Evolutionary conservation across 2,329 filamentous ascomycete species (phyloP).

Genomic region (Pestalotiopsis sp.): DNA sequence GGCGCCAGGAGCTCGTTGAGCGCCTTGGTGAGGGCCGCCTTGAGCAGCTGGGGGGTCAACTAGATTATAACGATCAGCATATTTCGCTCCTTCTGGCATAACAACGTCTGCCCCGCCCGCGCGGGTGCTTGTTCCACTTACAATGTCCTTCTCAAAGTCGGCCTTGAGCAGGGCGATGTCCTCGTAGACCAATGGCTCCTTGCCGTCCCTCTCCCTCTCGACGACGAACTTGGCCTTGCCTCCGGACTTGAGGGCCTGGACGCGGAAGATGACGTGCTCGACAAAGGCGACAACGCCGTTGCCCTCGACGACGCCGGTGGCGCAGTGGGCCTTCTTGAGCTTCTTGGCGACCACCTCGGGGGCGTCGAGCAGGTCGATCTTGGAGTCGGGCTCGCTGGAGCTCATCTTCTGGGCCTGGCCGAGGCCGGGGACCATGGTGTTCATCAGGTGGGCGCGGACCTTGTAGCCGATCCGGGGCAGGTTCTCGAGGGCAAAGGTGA

Average conservation of each 20-base stretch:
- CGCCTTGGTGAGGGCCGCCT: constrained; percentile 77
- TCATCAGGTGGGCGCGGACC: constrained; percentile 69
- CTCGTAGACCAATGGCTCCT: constrained; percentile 80
- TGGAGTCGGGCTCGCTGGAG: constrained; percentile 74
- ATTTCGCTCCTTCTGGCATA: constrained; percentile 10
- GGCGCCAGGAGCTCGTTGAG: constrained; percentile 76
- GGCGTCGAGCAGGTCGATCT: constrained; percentile 89
- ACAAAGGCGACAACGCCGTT: constrained; percentile 89
- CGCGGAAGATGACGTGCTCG: constrained; percentile 84
- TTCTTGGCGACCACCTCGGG: constrained; percentile 79
- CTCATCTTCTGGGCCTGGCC: constrained; percentile 84
- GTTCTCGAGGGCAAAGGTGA: constrained; percentile 81
- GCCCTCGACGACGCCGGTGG: constrained; percentile 75
- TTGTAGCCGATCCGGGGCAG: constrained; percentile 85
- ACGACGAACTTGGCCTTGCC: constrained; percentile 68
- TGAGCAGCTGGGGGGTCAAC: constrained; percentile 85
- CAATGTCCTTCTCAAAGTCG: constrained; percentile 79
- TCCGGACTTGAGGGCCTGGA: constrained; percentile 60
- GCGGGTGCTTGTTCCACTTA: constrained; percentile 41
- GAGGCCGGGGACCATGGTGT: constrained; percentile 88
- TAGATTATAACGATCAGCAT: constrained; percentile 32
- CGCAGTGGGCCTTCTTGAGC: constrained; percentile 80
- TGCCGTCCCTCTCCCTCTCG: constrained; percentile 62
- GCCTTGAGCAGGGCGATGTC: constrained; percentile 73
- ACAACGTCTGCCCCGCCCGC: constrained; percentile 9